Evolutionary conservation across 2,329 filamentous ascomycete species (phyloP).

Genomic region (Aspergillus sp.): DNA sequence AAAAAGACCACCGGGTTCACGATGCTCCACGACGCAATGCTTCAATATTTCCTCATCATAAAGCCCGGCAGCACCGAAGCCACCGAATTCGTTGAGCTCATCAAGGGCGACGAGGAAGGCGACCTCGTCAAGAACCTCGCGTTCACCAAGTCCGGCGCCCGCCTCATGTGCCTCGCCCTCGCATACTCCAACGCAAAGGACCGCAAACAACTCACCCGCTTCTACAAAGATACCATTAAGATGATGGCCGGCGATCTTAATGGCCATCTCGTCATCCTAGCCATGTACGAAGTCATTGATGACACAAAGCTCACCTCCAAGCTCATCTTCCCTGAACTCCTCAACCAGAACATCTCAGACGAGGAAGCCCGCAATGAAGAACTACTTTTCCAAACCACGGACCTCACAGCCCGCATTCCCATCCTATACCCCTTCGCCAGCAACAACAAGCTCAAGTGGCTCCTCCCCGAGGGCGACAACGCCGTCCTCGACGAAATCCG

Average conservation of each 20-base stretch:
- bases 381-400: constrained; percentile 42
- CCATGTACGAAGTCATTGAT: constrained; percentile 87
- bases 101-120: constrained; percentile 88
- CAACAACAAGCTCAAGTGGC: constrained; percentile 58
- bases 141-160: constrained; percentile 86
- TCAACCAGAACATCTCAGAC: constrained; percentile 61
- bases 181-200: constrained; percentile 90
- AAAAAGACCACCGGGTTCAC: constrained; percentile 98
- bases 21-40: constrained; percentile 96
- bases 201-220: constrained; percentile 81
- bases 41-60: constrained; percentile 87
- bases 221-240: constrained; percentile 86
- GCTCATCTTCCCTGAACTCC: constrained; percentile 80
- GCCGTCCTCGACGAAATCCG: constrained; percentile 75
- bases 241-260: constrained; percentile 77
- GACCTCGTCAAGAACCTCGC: constrained; percentile 93
- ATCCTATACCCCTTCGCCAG: constrained; percentile 79
- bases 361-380: constrained; percentile 44
- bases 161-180: constrained; percentile 76
- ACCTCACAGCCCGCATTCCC: constrained; percentile 57
- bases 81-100: constrained; percentile 80
- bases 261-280: constrained; percentile 77
- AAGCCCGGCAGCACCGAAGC: constrained; percentile 77
- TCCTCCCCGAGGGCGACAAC: constrained; percentile 64
- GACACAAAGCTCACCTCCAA: constrained; percentile 89